These are phyloP conservation scores for Diplosphaera chodatii DNA, from an alignment of 139 green algal species.

Conservation along the genomic window DNA sequence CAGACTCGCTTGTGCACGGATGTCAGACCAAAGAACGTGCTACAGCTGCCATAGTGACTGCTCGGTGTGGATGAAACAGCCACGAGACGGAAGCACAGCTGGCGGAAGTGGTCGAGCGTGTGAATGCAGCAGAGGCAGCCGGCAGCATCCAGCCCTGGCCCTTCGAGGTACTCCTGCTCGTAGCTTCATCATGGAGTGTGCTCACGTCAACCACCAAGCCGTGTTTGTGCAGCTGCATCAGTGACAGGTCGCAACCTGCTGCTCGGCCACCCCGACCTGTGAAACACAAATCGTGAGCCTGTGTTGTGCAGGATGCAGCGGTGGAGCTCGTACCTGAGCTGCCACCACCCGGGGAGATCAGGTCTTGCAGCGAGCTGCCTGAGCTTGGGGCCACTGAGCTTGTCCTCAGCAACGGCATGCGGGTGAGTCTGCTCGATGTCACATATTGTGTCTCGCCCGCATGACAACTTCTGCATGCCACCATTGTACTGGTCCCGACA, in stretches of 20 bases:
- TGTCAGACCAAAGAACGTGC: too few species aligned
- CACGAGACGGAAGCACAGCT: slow-evolving; percentile 13
- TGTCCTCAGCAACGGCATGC: slow-evolving; percentile 76
- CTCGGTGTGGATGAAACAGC: slow-evolving; percentile 5
- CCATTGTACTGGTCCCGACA: too few species aligned
- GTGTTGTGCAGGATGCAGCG: slow-evolving; percentile 3
- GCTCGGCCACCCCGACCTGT: too few species aligned
- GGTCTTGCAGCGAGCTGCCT: slow-evolving; percentile 4
- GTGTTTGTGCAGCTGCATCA: too few species aligned
- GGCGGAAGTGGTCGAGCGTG: slow-evolving; percentile 39
- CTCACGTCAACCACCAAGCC: too few species aligned
- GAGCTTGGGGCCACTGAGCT: slow-evolving; percentile 52
- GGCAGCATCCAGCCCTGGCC: slow-evolving; percentile 37
- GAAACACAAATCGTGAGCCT: not conserved
- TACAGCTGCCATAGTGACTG: too few species aligned
- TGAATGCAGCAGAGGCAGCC: slow-evolving; percentile 34
- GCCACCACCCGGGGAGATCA: slow-evolving; percentile 14
- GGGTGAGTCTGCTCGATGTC: slow-evolving; percentile 23
- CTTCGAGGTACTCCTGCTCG: slow-evolving; percentile 12
- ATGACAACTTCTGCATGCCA: too few species aligned
- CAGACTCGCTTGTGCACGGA: too few species aligned
- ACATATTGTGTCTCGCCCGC: too few species aligned
- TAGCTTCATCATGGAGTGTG: too few species aligned
- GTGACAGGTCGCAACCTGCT: too few species aligned
- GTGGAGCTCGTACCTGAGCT: slow-evolving; percentile 23